phyloP scores from a whole-genome alignment of 2,329 filamentous ascomycete genomes.

The Cercospora brassicicola region DNA sequence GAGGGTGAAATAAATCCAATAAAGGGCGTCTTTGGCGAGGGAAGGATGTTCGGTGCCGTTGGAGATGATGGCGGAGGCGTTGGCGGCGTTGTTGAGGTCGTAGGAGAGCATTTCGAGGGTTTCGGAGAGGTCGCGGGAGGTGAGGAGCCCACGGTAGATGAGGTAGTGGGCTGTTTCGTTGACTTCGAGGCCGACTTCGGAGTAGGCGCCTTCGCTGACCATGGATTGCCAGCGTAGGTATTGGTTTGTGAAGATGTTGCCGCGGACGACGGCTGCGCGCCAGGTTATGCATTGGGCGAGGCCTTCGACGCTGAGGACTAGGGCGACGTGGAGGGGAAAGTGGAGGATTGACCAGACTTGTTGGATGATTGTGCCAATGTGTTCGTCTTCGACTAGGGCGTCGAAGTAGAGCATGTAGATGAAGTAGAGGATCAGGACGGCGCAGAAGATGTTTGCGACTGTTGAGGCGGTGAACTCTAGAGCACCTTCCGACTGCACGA shows the following conservation, averaged over 20 bases:
- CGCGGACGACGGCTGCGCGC: slow-evolving; percentile 29
- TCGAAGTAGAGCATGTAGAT: slow-evolving; percentile 34
- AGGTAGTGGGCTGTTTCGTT: slow-evolving; percentile 19
- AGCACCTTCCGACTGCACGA: slow-evolving; percentile 34
- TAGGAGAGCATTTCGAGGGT: slow-evolving; percentile 13
- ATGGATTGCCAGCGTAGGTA: not conserved
- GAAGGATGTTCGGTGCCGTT: not conserved
- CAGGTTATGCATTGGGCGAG: slow-evolving; percentile 40
- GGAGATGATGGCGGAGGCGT: slow-evolving; percentile 16
- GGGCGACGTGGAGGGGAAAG: slow-evolving; percentile 29
- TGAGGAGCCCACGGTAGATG: slow-evolving; percentile 19
- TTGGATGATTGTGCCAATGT: slow-evolving; percentile 30
- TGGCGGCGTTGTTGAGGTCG: slow-evolving; percentile 12
- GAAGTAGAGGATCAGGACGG: slow-evolving; percentile 39
- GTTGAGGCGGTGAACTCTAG: slow-evolving; percentile 28
- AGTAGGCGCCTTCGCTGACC: slow-evolving; percentile 2
- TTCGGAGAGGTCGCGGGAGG: slow-evolving; percentile 4
- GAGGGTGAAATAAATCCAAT: slow-evolving; percentile 18
- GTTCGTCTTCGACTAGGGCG: slow-evolving; percentile 22
- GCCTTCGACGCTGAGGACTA: slow-evolving; percentile 28
- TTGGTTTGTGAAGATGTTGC: slow-evolving; percentile 13
- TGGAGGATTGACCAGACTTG: slow-evolving; percentile 31
- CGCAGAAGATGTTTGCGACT: slow-evolving; percentile 39
- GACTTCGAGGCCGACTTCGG: slow-evolving; percentile 10
- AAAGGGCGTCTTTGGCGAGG: slow-evolving; percentile 7